Evolutionary conservation across 1,139 yeast species (phyloP).

Genomic region (Wickerhamomyces sp.): DNA sequence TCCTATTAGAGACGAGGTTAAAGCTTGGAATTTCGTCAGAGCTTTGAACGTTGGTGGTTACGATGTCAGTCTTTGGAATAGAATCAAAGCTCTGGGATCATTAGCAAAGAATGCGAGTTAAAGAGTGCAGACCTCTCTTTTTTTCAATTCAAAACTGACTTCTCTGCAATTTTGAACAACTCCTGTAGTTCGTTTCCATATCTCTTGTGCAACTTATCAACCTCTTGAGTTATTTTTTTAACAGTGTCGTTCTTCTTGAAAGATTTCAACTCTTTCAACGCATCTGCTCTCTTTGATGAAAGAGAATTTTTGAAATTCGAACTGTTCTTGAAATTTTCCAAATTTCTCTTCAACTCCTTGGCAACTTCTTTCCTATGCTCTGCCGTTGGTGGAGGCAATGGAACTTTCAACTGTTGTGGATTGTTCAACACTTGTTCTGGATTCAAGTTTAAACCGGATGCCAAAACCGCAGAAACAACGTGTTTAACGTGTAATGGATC

Average conservation of each 20-base stretch:
- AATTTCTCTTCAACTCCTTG: slow-evolving; percentile 56
- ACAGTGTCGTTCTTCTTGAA: slow-evolving; percentile 54
- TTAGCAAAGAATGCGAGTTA: slow-evolving; percentile 35
- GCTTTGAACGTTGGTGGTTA: slow-evolving; percentile 87
- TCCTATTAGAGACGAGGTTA: slow-evolving; percentile 74
- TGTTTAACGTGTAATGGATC: slow-evolving; percentile 71
- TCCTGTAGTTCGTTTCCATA: slow-evolving; percentile 55
- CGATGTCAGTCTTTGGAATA: slow-evolving; percentile 66
- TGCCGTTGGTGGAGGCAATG: slow-evolving; percentile 70
- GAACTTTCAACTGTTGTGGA: slow-evolving; percentile 67
- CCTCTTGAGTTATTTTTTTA: slow-evolving; percentile 45
- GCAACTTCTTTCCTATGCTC: slow-evolving; percentile 58
- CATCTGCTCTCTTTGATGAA: slow-evolving; percentile 55
- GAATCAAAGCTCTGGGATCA: slow-evolving; percentile 46
- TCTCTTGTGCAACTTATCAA: slow-evolving; percentile 65
- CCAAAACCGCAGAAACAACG: slow-evolving; percentile 65
- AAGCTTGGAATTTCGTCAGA: slow-evolving; percentile 84
- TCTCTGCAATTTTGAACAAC: slow-evolving; percentile 56
- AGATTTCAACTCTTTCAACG: slow-evolving; percentile 52
- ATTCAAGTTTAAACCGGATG: slow-evolving; percentile 65
- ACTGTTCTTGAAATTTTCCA: slow-evolving; percentile 60
- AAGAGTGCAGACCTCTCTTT: neutral
- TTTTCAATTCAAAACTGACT: slow-evolving; percentile 29
- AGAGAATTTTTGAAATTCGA: slow-evolving; percentile 44
- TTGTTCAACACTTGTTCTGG: slow-evolving; percentile 73